Conservation (phyloP, 768 basidiomycete genomes). For the Tricholoma hemisulphureum region DNA sequence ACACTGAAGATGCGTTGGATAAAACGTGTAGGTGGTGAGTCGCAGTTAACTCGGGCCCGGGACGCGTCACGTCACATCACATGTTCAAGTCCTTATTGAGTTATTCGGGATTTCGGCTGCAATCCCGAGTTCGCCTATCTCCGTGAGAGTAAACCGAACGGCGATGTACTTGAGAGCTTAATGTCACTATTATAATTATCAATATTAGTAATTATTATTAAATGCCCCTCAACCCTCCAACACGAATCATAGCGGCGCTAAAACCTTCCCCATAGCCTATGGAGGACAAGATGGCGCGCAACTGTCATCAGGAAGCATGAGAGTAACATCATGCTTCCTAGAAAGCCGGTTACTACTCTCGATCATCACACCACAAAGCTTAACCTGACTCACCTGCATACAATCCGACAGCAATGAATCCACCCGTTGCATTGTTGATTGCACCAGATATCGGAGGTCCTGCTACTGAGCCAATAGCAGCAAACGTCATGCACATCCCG, state of each 20-base stretch:
- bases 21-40: no score
- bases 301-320: slow-evolving; percentile 41
- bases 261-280: slow-evolving; percentile 40
- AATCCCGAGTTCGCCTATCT: no score
- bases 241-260: no score
- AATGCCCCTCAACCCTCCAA: no score
- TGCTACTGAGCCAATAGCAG: slow-evolving; percentile 52
- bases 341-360: neutral
- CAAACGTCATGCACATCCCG: slow-evolving; percentile 53
- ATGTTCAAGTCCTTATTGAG: no score
- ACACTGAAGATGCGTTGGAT: no score
- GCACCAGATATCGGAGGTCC: slow-evolving; percentile 67
- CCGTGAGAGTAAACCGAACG: no score
- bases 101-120: no score
- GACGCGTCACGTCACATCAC: neutral
- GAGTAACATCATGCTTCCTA: slow-evolving; percentile 39
- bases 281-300: slow-evolving; percentile 40
- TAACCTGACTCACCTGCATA: slow-evolving; percentile 44
- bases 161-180: no score
- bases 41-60: neutral
- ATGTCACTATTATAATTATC: no score
- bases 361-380: neutral
- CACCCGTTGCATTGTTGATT: slow-evolving; percentile 45
- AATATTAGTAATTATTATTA: no score
- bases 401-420: slow-evolving; percentile 45